A percentile compares a stretch with the other conserved stretches of the same genome.
These are phyloP conservation scores for Coemansia sp. DNA, from an alignment of 192 early-diverging fungal species.

Conservation along the genomic window DNA sequence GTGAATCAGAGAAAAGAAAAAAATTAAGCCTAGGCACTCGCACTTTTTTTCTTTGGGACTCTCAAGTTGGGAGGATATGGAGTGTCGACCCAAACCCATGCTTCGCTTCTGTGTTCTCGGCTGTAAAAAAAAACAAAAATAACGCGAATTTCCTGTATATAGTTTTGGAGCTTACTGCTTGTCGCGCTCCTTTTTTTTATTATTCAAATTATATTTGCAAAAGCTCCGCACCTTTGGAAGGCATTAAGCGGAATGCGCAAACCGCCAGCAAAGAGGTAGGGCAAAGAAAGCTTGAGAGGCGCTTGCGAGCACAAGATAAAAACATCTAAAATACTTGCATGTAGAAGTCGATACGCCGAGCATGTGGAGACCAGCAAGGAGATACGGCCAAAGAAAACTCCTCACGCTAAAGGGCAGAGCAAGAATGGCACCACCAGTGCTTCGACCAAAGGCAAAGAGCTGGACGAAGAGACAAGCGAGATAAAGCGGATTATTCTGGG, in stretches of 20 bases:
- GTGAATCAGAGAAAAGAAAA: not conserved
- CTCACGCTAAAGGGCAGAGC: no score
- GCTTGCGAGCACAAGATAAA: not conserved
- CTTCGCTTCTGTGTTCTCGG: no score
- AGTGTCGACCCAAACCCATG: no score
- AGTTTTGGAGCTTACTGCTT: no score
- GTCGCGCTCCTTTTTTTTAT: no score
- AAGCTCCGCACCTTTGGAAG: not conserved
- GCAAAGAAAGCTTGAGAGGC: not conserved
- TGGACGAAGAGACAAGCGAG: slow-evolving; percentile 6
- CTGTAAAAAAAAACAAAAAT: no score
- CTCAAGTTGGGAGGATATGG: no score
- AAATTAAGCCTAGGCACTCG: not conserved
- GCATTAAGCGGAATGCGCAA: slow-evolving; percentile 12
- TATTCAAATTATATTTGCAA: not conserved
- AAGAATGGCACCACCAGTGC: no score
- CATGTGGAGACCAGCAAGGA: not conserved
- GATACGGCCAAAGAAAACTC: no score
- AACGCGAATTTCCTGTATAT: no score
- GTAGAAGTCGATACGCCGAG: not conserved
- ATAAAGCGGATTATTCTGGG: slow-evolving; percentile 66
- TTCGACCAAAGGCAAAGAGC: not conserved
- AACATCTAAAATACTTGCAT: no score
- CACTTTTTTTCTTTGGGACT: no score
- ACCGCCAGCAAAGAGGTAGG: slow-evolving; percentile 25